phyloP scores from a whole-genome alignment of 23 red algal genomes.

The Gracilaria gracilis region DNA sequence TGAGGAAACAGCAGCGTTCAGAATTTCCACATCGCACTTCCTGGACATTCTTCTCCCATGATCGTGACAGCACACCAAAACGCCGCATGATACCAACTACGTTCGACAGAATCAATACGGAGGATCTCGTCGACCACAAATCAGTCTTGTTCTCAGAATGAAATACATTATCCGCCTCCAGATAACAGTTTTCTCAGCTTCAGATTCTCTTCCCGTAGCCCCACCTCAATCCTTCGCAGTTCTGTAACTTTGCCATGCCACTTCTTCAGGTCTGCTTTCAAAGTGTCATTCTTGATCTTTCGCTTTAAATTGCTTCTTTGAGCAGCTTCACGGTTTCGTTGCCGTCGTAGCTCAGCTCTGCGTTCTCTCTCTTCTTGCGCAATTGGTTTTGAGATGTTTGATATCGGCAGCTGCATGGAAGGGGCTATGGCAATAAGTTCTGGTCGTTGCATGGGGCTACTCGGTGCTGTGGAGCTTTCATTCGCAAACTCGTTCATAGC shows the following conservation, averaged over 20 bases:
- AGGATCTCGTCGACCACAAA: neutral
- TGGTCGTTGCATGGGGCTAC: neutral
- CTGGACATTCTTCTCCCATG: neutral
- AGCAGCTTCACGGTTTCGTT: conserved; percentile 60
- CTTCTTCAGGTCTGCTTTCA: conserved; percentile 42
- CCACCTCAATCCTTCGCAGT: conserved; percentile 30
- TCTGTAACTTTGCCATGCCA: conserved; percentile 39
- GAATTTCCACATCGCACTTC: neutral
- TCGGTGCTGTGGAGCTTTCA: neutral
- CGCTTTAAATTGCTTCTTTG: conserved; percentile 51
- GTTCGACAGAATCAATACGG: neutral
- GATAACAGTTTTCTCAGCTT: conserved; percentile 40
- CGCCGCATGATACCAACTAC: too few species aligned
- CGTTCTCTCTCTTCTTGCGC: conserved; percentile 17
- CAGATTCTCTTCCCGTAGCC: conserved; percentile 61
- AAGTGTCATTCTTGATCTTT: conserved; percentile 55
- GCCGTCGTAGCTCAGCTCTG: conserved; percentile 34
- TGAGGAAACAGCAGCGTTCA: neutral
- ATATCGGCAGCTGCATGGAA: neutral
- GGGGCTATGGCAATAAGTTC: conserved; percentile 9
- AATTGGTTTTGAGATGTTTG: neutral
- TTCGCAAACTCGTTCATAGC: neutral
- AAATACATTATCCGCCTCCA: conserved; percentile 1
- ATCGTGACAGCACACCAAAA: neutral
- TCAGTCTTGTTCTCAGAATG: neutral